Evolutionary conservation across 208 protist genomes (phyloP).

Genomic region (Naegleria gruberi): DNA sequence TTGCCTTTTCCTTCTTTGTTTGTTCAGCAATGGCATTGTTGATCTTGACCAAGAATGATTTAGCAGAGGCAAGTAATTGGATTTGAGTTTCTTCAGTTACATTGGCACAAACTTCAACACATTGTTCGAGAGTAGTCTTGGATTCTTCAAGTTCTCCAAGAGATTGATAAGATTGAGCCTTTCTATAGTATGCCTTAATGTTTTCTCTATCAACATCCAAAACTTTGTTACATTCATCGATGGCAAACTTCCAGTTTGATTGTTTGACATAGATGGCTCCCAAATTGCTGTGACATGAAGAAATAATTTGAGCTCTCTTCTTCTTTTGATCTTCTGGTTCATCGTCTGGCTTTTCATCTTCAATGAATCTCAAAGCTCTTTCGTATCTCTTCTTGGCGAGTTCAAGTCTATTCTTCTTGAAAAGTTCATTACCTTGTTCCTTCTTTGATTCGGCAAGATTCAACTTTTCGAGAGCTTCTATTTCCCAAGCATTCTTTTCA

Average conservation of each 20-base stretch:
- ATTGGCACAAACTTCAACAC: too few relatives aligned
- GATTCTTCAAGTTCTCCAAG: background rate
- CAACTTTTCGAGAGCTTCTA: conserved; percentile 44
- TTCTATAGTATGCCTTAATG: background rate
- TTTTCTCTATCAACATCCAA: background rate
- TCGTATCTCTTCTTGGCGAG: conserved; percentile 67
- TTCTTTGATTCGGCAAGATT: conserved; percentile 54
- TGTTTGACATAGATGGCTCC: background rate
- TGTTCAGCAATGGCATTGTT: too few relatives aligned
- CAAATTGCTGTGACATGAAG: background rate
- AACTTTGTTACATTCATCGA: background rate
- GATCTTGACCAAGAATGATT: too few relatives aligned
- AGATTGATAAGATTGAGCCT: background rate
- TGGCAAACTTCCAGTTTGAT: background rate
- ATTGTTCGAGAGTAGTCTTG: too few relatives aligned
- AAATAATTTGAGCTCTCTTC: background rate
- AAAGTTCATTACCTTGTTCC: conserved; percentile 64
- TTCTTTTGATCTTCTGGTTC: background rate
- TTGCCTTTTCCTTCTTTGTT: too few relatives aligned
- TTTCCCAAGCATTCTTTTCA: background rate
- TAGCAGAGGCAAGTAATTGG: too few relatives aligned
- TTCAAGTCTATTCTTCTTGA: conserved; percentile 52
- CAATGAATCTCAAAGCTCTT: conserved; percentile 67
- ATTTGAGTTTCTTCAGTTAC: too few relatives aligned
- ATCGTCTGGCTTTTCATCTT: conserved; percentile 43